phyloP scores from a whole-genome alignment of 2,329 filamentous ascomycete genomes.

The Lachnellula willkommii region DNA sequence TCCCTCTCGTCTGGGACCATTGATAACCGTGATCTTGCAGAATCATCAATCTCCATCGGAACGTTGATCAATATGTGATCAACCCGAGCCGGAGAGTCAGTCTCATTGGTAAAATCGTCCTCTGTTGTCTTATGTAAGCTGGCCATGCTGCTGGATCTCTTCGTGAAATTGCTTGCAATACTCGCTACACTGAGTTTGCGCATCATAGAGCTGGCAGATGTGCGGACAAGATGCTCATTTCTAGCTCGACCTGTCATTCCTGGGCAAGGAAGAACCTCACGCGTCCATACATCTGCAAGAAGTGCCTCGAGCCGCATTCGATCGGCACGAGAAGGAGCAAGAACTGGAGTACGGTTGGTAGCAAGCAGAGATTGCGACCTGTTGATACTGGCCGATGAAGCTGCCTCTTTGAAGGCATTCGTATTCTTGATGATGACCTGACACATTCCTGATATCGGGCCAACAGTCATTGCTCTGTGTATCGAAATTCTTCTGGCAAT shows the following conservation, averaged over 20 bases:
- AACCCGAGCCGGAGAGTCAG: conserved; percentile 12
- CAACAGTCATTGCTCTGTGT: conserved; percentile 70
- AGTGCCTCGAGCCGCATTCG: conserved; percentile 70
- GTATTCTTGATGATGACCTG: conserved; percentile 88
- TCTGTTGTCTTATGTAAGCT: conserved; percentile 25
- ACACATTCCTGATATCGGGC: conserved; percentile 59
- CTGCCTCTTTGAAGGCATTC: conserved; percentile 55
- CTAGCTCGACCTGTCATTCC: conserved; percentile 65
- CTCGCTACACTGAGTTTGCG: conserved; percentile 80
- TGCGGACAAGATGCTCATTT: conserved; percentile 67
- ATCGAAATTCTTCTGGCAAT: conserved; percentile 68
- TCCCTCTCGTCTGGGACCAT: conserved; percentile 29
- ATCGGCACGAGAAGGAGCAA: conserved; percentile 70
- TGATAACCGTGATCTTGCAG: conserved; percentile 19
- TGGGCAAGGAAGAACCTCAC: conserved; percentile 73
- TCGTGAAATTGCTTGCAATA: conserved; percentile 70
- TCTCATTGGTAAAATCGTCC: conserved; percentile 16
- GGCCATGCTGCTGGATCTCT: conserved; percentile 48
- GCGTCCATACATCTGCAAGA: conserved; percentile 77
- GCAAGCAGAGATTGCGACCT: conserved; percentile 76
- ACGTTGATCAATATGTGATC: conserved; percentile 16
- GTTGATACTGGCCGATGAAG: conserved; percentile 51
- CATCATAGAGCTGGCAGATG: conserved; percentile 81
- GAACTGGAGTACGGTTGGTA: conserved; percentile 61
- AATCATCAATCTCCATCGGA: conserved; percentile 16